Base-by-base conservation (phyloP, 345 rosid genomes). In the Arabis hirsuta region DNA sequence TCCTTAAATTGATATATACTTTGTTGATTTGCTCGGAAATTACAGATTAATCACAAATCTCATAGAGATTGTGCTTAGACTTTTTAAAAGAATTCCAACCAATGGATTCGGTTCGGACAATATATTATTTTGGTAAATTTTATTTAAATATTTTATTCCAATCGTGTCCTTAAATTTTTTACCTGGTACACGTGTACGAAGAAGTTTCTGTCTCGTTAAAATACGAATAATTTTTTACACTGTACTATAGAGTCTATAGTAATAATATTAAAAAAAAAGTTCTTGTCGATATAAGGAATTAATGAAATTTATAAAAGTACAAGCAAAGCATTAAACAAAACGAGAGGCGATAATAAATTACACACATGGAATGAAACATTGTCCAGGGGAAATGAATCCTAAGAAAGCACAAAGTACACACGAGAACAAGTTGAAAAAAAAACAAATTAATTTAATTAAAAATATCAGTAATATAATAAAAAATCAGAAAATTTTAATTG, bases 381-480 rank as follows among this genome's bases (percentile, higher is more conserved):
- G 74, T 62, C 74, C 74, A 69, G 71, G 74, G 8, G 74, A 76
- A 31, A 47, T 69, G 79, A 54, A 76, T 76, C 79, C 69, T 60
- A 67, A 34, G 68, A 60, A 42, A 38, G 54, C 47, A 74, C 6
- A 36, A 76, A 69, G 59, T 62, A 76, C 74, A 75, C 22, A 62
- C 69, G 47, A 3, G 48, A 67, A 54, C 19, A 62, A 3, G 29
- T 26, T 75, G 10, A 36, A 36, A 14, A 68, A 66, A 68, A 60
- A 2, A 12, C 2, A 58, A 29, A 20, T 7, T 6, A 68, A 9
- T 16, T 32, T 11, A 45, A 48, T 14, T 11, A 19, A 29, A 57
- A 74, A 60, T 60, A 52, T 43, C 61, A 50, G 13, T 36, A 38
- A 73, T 38, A 56, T 26, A 32, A 41, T 50, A 11, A 51, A 57